phyloP scores from a whole-genome alignment of 148 eudicot species.

The Rhododendron mucronatum region DNA sequence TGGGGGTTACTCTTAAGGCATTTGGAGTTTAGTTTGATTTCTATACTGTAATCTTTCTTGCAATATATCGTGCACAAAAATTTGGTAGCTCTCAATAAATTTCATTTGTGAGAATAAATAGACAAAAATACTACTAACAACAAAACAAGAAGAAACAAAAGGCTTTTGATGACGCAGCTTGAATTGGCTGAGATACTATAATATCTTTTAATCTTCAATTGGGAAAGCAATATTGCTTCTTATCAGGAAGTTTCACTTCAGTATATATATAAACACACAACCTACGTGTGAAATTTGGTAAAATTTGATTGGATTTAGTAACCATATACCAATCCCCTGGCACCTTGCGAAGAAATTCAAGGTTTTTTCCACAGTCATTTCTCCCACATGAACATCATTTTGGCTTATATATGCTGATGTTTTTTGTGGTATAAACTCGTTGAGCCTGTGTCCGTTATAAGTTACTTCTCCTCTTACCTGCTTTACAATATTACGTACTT shows the following conservation, averaged over 20 bases:
- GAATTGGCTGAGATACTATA: not conserved
- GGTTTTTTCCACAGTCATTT: slow-evolving; percentile 95
- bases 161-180: not conserved
- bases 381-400: slow-evolving; percentile 86
- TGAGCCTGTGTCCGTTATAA: slow-evolving; percentile 67
- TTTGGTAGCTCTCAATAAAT: not conserved
- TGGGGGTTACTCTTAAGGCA: not conserved
- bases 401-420: slow-evolving; percentile 95
- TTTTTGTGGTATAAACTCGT: slow-evolving; percentile 81
- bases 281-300: not conserved
- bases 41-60: not conserved
- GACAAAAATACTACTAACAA: not conserved
- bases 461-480: slow-evolving; percentile 72
- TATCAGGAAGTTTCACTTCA: not conserved
- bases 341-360: slow-evolving; percentile 90
- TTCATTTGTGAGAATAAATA: too few species aligned
- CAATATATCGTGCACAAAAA: not conserved
- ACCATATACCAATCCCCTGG: slow-evolving; percentile 92
- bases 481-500: not conserved
- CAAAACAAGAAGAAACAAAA: not conserved
- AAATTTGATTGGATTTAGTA: slow-evolving; percentile 16
- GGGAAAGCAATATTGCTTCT: not conserved
- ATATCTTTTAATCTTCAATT: not conserved
- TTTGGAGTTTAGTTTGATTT: not conserved
- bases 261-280: not conserved